A percentile compares a stretch with the other conserved stretches of the same genome.
Evolutionary conservation across 2,329 filamentous ascomycete genomes (phyloP).

Genomic region (Beauveria australis): DNA sequence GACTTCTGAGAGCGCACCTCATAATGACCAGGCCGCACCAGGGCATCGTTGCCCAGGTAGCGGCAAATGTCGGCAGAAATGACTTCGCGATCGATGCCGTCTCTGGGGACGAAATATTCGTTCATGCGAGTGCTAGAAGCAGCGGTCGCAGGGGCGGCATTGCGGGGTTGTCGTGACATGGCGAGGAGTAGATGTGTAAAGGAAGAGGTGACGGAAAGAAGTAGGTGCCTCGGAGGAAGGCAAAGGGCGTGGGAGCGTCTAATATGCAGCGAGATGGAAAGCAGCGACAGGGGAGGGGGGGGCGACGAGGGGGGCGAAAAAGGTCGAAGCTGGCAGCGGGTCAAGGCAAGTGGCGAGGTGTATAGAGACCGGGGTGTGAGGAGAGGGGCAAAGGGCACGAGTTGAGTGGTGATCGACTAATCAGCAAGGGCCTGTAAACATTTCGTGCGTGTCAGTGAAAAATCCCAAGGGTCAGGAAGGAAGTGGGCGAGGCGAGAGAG

Average conservation of each 20-base stretch:
- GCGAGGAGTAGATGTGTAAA: conserved; percentile 15
- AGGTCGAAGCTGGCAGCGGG: neutral
- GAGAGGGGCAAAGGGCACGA: neutral
- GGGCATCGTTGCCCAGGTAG: conserved; percentile 74
- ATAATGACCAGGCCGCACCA: conserved; percentile 66
- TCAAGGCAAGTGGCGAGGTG: conserved; percentile 1
- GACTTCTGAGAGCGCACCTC: conserved; percentile 45
- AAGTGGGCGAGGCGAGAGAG: neutral
- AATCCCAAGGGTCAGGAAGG: neutral
- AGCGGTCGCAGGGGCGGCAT: conserved; percentile 25
- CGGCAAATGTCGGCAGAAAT: conserved; percentile 80
- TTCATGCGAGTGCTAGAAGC: conserved; percentile 49
- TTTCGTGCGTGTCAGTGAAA: conserved; percentile 4
- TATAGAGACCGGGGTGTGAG: neutral
- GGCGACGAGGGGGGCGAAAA: neutral
- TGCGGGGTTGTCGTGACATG: conserved; percentile 33
- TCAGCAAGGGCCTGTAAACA: neutral
- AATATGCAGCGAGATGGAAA: conserved; percentile 6
- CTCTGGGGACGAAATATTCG: conserved; percentile 72
- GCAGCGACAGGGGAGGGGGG: neutral
- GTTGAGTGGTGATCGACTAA: neutral
- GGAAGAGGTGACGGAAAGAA: neutral
- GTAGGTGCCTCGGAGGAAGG: neutral
- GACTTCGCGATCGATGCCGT: conserved; percentile 76
- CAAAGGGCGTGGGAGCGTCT: neutral